Evolutionary conservation across 2,329 filamentous ascomycete species (phyloP).

Genomic region (Neospermospora avenae): DNA sequence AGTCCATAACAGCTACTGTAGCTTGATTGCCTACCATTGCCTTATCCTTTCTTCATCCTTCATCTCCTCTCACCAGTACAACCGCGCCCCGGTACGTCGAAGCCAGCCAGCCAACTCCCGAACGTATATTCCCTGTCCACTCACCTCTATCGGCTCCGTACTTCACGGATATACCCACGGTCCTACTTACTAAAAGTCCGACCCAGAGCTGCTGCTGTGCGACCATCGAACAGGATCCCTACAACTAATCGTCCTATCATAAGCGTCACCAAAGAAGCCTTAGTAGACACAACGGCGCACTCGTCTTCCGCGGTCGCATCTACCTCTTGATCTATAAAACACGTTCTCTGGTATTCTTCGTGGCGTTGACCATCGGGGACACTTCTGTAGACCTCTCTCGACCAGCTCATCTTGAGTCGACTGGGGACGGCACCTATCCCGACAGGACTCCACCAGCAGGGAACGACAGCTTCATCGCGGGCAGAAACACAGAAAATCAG

Average conservation of each 20-base stretch:
- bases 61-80: background rate
- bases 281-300: background rate
- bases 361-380: background rate
- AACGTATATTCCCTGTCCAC: background rate
- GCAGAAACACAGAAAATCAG: background rate
- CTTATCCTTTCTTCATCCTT: background rate
- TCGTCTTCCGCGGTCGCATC: conserved; percentile 8
- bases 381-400: background rate
- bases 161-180: background rate
- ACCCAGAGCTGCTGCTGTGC: conserved; percentile 4
- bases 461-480: conserved; percentile 12
- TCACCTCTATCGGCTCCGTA: background rate
- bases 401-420: background rate
- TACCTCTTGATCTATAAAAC: background rate
- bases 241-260: conserved; percentile 13
- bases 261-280: conserved; percentile 8
- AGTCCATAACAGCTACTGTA: too few relatives aligned
- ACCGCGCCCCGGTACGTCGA: background rate
- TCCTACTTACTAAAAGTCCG: background rate
- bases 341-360: background rate
- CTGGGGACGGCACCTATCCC: background rate
- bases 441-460: background rate
- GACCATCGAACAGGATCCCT: background rate
- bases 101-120: background rate
- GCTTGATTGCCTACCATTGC: background rate